Evolutionary conservation across 345 rosid species (phyloP), one percentile per base, ranked within the genome.

Genomic region (Hibiscus mutabilis): DNA sequence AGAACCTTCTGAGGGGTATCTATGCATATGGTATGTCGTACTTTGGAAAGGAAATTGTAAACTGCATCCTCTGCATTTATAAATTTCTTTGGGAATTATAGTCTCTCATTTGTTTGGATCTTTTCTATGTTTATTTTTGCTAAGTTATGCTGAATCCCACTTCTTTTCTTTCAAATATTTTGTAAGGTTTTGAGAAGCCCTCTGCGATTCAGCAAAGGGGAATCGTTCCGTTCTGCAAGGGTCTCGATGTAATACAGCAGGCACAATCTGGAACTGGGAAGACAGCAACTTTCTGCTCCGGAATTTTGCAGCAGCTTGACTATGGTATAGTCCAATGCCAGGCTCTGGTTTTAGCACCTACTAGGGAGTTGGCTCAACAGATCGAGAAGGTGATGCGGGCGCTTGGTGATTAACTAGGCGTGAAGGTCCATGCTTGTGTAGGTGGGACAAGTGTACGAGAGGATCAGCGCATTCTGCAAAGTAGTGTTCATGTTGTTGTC

Each of bases 191-290:
- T 79, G 98, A 93, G 89, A 93, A 93, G 85, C 94, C 97, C 8
- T 93, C 97, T 82, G 97, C 98, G 2, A 93, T 93, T 76, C 98
- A 93, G 72, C 98, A 91, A 69, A 89, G 94, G 69, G 97, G 98
- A 73, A 91, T 93, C 46, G 89, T 93, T 65, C 98, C 97, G 0
- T 93, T 93, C 81, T 84, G 89, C 81, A 91, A 88, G 79, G 97
- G 97, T 66, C 93, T 91, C 19, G 98, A 91, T 79, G 97, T 91
- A 47, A 91, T 93, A 78, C 97, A 93, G 75, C 98, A 91, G 76
- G 97, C 98, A n/a, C 97, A 91, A 47, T 93, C 98, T 51, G 97
- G 97, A 80, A 91, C 98, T 15, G 96, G 98, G 24, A 91, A 93
- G 56, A 93, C 98, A 0, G 97, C 96, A 2, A 93, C 98, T 53